Evolutionary conservation across 805 yeast genomes (phyloP).

Genomic region (Candida sithepensis): DNA sequence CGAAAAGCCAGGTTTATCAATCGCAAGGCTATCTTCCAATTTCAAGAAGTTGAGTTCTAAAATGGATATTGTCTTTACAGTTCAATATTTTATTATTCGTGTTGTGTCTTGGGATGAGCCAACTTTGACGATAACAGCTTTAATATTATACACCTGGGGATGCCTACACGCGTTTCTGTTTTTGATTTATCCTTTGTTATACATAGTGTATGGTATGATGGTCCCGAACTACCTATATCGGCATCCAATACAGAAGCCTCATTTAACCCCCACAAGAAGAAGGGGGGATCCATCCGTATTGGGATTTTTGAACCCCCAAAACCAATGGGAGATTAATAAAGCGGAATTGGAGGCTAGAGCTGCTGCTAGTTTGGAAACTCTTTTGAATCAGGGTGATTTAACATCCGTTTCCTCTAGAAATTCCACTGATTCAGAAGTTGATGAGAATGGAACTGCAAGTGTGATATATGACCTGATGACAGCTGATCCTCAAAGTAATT

Average conservation of each 20-base stretch:
- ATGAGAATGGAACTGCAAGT: conserved; percentile 10
- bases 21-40: conserved; percentile 53
- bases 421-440: conserved; percentile 16
- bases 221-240: conserved; percentile 66
- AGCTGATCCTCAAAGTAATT: conserved; percentile 12
- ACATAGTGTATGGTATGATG: conserved; percentile 53
- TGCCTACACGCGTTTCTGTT: conserved; percentile 72
- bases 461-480: conserved; percentile 15
- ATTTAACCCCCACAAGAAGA: conserved; percentile 40
- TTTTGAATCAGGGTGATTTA: conserved; percentile 7
- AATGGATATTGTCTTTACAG: conserved; percentile 51
- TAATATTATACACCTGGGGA: conserved; percentile 59
- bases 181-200: conserved; percentile 58
- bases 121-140: conserved; percentile 56
- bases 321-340: conserved; percentile 18
- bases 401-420: conserved; percentile 12
- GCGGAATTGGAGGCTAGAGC: conserved; percentile 6
- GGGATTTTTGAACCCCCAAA: conserved; percentile 28
- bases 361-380: conserved; percentile 8
- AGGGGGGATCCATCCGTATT: conserved; percentile 51
- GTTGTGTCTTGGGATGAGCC: conserved; percentile 75
- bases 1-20: conserved; percentile 50
- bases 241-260: conserved; percentile 56
- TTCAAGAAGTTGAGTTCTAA: conserved; percentile 53
- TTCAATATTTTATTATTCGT: conserved; percentile 60